These are phyloP conservation scores for Sporothrix dimorphospora DNA, from an alignment of 2,329 filamentous ascomycete species.

Conservation along the genomic window DNA sequence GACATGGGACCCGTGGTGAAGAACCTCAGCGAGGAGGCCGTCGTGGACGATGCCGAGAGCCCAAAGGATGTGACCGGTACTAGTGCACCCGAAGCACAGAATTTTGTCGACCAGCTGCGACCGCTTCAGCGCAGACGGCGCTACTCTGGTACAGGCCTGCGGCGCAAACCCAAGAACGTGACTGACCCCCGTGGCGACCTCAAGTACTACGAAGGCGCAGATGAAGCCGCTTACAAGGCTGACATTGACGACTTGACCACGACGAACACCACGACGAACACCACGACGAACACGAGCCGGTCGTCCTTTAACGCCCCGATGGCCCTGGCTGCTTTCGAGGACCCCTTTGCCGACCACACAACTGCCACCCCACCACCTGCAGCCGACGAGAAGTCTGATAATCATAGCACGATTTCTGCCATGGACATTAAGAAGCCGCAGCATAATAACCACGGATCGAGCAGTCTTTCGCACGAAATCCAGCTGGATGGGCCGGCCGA, in stretches of 20 bases:
- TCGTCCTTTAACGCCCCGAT: slow-evolving; percentile 28
- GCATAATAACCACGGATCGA: slow-evolving; percentile 11
- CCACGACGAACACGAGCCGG: slow-evolving; percentile 29
- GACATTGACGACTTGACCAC: slow-evolving; percentile 55
- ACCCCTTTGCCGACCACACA: not conserved
- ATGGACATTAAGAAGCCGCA: slow-evolving; percentile 29
- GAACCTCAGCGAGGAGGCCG: slow-evolving; percentile 16
- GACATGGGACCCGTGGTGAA: slow-evolving; percentile 25
- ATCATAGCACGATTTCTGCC: slow-evolving; percentile 32
- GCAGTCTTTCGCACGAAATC: not conserved
- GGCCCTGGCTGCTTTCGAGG: slow-evolving; percentile 2
- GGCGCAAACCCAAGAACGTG: slow-evolving; percentile 73
- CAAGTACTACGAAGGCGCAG: slow-evolving; percentile 89
- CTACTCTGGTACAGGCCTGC: slow-evolving; percentile 84
- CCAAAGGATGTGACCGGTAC: slow-evolving; percentile 63
- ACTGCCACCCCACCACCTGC: not conserved
- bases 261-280: slow-evolving; percentile 29
- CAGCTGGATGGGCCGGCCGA: not conserved
- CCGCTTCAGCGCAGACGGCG: slow-evolving; percentile 61
- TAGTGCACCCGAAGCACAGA: slow-evolving; percentile 66
- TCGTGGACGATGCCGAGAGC: slow-evolving; percentile 41
- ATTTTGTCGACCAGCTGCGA: slow-evolving; percentile 48
- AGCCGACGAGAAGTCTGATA: not conserved
- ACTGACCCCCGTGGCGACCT: slow-evolving; percentile 72
- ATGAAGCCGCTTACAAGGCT: slow-evolving; percentile 77